Percentiles rank a stretch among this genome's conserved stretches.
phyloP scores from a whole-genome alignment of 2,329 filamentous ascomycete genomes.

The Calonectria henricotiae region DNA sequence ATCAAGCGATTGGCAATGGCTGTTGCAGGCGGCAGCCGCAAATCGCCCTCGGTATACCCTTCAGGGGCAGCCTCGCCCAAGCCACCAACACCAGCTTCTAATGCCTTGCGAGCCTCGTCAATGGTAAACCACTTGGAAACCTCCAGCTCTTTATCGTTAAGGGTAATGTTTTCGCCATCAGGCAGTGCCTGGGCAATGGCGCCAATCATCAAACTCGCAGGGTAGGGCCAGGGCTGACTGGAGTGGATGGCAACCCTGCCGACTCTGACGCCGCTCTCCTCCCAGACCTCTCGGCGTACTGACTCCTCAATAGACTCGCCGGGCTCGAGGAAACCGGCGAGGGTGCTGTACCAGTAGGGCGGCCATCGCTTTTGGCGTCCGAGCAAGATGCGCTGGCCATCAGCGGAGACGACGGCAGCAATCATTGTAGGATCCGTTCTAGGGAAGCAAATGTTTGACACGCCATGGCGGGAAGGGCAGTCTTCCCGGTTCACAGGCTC shows the following conservation, averaged over 20 bases:
- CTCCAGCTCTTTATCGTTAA: conserved; percentile 94
- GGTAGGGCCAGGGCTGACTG: conserved; percentile 91
- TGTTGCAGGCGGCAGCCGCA: conserved; percentile 87
- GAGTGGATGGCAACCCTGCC: conserved; percentile 87
- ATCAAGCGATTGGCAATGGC: conserved; percentile 96
- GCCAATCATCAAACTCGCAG: conserved; percentile 87
- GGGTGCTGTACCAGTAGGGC: conserved; percentile 87
- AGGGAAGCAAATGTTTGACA: conserved; percentile 94
- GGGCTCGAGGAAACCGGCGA: conserved; percentile 90
- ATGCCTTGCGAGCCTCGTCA: conserved; percentile 84
- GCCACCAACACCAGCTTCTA: conserved; percentile 76
- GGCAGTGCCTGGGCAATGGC: conserved; percentile 90
- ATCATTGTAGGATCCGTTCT: conserved; percentile 96
- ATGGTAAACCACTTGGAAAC: conserved; percentile 90
- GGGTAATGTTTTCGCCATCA: conserved; percentile 82
- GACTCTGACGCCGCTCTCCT: conserved; percentile 84
- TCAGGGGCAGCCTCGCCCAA: conserved; percentile 77
- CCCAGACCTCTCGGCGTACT: conserved; percentile 87
- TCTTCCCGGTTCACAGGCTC: conserved; percentile 72
- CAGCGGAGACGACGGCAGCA: conserved; percentile 89
- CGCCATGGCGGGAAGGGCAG: conserved; percentile 86
- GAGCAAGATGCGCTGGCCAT: conserved; percentile 84
- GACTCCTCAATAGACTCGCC: conserved; percentile 90
- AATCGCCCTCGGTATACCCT: conserved; percentile 81
- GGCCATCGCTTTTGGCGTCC: conserved; percentile 91